Conservation (phyloP, 1,284 basidiomycete genomes). For the Paramarasmius palmivorus region DNA sequence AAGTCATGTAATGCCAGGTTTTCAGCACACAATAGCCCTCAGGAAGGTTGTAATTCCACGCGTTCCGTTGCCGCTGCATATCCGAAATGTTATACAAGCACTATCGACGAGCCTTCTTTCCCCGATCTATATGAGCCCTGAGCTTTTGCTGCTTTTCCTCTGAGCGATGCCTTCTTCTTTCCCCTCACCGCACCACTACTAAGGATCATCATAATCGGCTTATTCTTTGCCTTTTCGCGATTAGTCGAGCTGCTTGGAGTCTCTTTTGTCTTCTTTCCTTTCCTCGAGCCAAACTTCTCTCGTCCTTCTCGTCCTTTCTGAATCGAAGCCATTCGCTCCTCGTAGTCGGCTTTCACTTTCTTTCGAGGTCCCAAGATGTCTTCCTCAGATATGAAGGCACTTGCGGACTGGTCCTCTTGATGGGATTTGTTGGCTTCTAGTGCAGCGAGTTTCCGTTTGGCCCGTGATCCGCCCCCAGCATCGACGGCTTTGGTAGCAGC, state of each 20-base stretch:
- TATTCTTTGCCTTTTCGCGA: conserved; percentile 87
- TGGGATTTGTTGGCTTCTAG: conserved; percentile 65
- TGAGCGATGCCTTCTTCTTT: conserved; percentile 87
- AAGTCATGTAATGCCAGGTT: too few species aligned
- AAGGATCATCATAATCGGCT: conserved; percentile 93
- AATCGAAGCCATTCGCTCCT: conserved; percentile 91
- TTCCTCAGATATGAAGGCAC: conserved; percentile 79
- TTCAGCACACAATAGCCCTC: too few species aligned
- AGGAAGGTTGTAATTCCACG: too few species aligned
- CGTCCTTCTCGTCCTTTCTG: conserved; percentile 93
- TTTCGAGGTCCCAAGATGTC: conserved; percentile 95
- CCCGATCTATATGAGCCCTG: conserved; percentile 70
- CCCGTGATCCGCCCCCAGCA: conserved; percentile 69
- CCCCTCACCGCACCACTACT: conserved; percentile 72
- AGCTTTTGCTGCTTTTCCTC: conserved; percentile 84
- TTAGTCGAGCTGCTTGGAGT: conserved; percentile 84
- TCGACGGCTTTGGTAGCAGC: conserved; percentile 79
- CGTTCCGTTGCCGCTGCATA: too few species aligned
- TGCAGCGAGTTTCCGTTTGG: conserved; percentile 85
- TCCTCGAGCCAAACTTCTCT: conserved; percentile 90
- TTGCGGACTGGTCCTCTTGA: conserved; percentile 38
- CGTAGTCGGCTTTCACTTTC: conserved; percentile 93
- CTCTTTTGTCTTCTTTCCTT: conserved; percentile 87
- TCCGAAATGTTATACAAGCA: too few species aligned
- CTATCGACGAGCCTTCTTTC: conserved; percentile 50